phyloP scores from a whole-genome alignment of 2,329 filamentous ascomycete genomes.

The Clathrospora elynae region DNA sequence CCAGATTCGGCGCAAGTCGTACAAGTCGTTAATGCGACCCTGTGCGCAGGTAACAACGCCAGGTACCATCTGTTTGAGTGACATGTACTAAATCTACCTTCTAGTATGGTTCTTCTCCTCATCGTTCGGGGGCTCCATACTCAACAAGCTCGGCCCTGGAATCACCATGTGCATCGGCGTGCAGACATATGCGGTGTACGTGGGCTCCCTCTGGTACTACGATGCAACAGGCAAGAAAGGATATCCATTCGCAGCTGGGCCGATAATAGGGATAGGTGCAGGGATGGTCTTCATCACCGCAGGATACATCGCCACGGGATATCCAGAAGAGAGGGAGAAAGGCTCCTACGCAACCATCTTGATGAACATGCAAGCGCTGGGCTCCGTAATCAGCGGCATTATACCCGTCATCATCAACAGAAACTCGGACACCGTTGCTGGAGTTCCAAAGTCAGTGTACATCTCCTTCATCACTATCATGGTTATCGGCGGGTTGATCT shows the following conservation, averaged over 20 bases:
- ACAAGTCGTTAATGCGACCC: conserved; percentile 40
- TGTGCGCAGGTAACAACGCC: conserved; percentile 28
- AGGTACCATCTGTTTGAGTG: too few species aligned
- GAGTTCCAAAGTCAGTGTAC: conserved; percentile 38
- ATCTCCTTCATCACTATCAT: conserved; percentile 40
- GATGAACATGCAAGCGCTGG: conserved; percentile 41
- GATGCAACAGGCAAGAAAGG: conserved; percentile 40
- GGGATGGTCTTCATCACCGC: conserved; percentile 43
- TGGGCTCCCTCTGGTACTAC: conserved; percentile 42
- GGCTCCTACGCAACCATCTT: conserved; percentile 38
- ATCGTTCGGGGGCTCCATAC: conserved; percentile 39
- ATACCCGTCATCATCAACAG: conserved; percentile 42
- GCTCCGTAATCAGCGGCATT: conserved; percentile 37
- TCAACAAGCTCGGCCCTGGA: conserved; percentile 40
- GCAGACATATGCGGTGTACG: conserved; percentile 39
- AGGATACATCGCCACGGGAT: conserved; percentile 39
- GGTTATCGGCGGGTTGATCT: conserved; percentile 34
- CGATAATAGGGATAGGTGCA: conserved; percentile 41
- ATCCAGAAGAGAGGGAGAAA: conserved; percentile 40
- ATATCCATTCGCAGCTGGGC: conserved; percentile 38
- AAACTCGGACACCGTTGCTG: conserved; percentile 34
- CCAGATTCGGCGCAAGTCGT: conserved; percentile 41
- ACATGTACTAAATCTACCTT: conserved; percentile 1
- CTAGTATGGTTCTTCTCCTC: conserved; percentile 42
- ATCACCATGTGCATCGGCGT: conserved; percentile 42